Conservation (phyloP, 148 eudicot species). For the Limonium bicolor region DNA sequence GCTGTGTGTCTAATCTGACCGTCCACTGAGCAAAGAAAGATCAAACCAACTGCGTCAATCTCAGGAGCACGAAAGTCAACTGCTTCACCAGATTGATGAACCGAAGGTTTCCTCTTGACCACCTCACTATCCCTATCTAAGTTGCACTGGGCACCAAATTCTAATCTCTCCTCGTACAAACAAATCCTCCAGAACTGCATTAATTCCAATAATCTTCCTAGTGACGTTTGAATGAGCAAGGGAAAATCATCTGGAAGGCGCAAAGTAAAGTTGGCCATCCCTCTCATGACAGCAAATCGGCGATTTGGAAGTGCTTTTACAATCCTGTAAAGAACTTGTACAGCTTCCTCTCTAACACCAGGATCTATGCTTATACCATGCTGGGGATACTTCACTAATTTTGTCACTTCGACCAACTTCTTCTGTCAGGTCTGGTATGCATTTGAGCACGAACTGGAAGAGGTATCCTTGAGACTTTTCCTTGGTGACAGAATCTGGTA, state of each 20-base stretch:
- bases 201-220: conserved; percentile 80
- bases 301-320: conserved; percentile 90
- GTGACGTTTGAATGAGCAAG: conserved; percentile 90
- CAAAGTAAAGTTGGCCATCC: conserved; percentile 82
- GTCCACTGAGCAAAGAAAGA: conserved; percentile 88
- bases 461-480: conserved; percentile 94
- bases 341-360: conserved; percentile 98
- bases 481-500: conserved; percentile 76
- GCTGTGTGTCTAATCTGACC: conserved; percentile 97
- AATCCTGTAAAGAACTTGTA: conserved; percentile 82
- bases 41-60: conserved; percentile 93
- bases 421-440: conserved; percentile 94
- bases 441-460: conserved; percentile 89
- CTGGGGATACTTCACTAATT: conserved; percentile 93
- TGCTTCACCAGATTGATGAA: conserved; percentile 70
- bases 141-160: conserved; percentile 41
- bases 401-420: conserved; percentile 96
- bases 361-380: conserved; percentile 98
- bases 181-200: conserved; percentile 96
- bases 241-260: conserved; percentile 97
- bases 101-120: conserved; percentile 60
- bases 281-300: conserved; percentile 94
- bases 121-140: conserved; percentile 9
- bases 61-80: conserved; percentile 84
- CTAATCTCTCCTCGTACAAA: conserved; percentile 59